Evolutionary conservation across 129 eudicot species (phyloP).

Genomic region (Logfia minima): DNA sequence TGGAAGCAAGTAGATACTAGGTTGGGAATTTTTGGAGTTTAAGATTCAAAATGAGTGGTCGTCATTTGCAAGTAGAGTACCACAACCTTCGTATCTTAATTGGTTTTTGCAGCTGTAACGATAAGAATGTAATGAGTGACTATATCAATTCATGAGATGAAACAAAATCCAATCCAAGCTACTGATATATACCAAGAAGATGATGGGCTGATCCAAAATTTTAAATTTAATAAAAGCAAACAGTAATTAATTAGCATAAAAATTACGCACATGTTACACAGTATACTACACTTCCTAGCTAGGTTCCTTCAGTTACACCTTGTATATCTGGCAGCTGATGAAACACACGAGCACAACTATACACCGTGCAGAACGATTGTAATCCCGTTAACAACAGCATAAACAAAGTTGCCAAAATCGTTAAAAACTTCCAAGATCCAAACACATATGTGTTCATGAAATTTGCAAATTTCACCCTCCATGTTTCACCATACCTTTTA

Average conservation of each 20-base stretch:
- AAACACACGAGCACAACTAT: slow-evolving; percentile 34
- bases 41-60: no score
- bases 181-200: no score
- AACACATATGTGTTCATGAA: slow-evolving; percentile 45
- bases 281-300: slow-evolving; percentile 3
- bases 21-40: no score
- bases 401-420: slow-evolving; percentile 43
- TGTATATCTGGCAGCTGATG: slow-evolving; percentile 31
- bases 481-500: slow-evolving; percentile 40
- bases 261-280: background rate
- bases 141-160: no score
- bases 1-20: no score
- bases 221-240: no score
- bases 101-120: no score
- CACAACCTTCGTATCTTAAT: no score
- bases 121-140: no score
- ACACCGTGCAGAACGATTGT: slow-evolving; percentile 47
- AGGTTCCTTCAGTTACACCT: slow-evolving; percentile 21
- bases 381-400: slow-evolving; percentile 44
- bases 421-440: slow-evolving; percentile 57
- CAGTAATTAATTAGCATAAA: background rate
- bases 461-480: slow-evolving; percentile 49
- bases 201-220: no score
- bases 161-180: no score
- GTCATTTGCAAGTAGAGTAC: no score